Base-by-base conservation (phyloP, 345 rosid species). In the Xanthoceras sorbifolium region DNA sequence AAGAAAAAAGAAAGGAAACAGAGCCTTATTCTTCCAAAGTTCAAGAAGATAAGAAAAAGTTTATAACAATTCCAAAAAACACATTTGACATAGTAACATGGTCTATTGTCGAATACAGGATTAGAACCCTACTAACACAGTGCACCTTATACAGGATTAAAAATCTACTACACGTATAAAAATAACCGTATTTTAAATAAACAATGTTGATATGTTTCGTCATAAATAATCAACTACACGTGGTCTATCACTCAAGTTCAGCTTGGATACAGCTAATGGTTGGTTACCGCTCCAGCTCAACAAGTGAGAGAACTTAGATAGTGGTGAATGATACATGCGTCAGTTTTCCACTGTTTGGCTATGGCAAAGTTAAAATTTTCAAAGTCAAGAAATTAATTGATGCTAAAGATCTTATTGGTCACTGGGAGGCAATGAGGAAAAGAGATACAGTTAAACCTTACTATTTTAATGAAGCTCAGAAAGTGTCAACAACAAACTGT, bases 341-440 rank as follows among this genome's bases (percentile, higher is more conserved):
- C 54, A 59, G 34, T 54, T 8, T 23, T 72, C 28, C 28, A 57
- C 12, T 2, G 15, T 73, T 28, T 5, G 38, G n/a, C n/a, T 11
- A 36, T 20, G 12, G 28, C 11, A 8, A 42, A 26, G 15, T 26
- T 25, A 18, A 25, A 36, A 26, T 38, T 9, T 72, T 26, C 23
- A 9, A 72, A 36, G 22, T 72, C 34, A 72, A 59, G 40, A 72
- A 38, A 38, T 28, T 38, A 38, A 72, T 23, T 38, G 54, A 59
- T 25, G n/a, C 25, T 23, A 59, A 4, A 38, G n/a, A 59, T n/a
- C 25, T 23, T 6, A 32, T 34, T 15, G 28, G 32, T 9, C 15
- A 9, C 9, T 3, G 31, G 12, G 29, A 57, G 18, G 54, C 50
- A 59, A 59, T 36, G 59, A 57, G 66, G 61, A 23, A 23, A 22